phyloP scores from a whole-genome alignment of 495 filamentous ascomycete genomes.

The Xylaria palmicola region DNA sequence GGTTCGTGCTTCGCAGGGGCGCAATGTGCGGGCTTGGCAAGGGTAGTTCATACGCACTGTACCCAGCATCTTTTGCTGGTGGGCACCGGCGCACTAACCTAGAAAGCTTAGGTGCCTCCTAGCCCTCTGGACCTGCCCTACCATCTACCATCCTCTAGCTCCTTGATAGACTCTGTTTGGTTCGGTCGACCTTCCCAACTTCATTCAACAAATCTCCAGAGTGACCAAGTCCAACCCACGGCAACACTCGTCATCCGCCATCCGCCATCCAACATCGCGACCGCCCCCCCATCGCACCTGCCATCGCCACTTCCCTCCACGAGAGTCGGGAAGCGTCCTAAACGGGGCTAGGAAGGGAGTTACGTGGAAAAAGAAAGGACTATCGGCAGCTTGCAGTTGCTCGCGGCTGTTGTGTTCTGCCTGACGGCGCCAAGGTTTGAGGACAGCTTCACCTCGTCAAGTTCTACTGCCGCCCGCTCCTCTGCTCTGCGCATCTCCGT shows the following conservation, averaged over 20 bases:
- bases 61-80: too few relatives aligned
- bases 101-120: too few relatives aligned
- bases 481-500: conserved; percentile 18
- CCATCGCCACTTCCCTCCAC: neutral
- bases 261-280: neutral
- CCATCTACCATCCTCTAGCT: neutral
- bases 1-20: too few relatives aligned
- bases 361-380: conserved; percentile 15
- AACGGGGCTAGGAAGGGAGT: conserved; percentile 6
- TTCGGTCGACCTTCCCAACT: conserved; percentile 9
- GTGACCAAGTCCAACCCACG: neutral
- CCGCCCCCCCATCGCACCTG: neutral
- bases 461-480: conserved; percentile 24
- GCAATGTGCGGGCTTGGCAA: too few relatives aligned
- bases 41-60: too few relatives aligned
- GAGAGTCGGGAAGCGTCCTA: neutral
- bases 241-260: neutral
- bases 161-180: conserved; percentile 3
- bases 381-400: conserved; percentile 22
- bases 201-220: conserved; percentile 9
- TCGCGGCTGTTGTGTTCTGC: conserved; percentile 15
- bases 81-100: too few relatives aligned
- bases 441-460: conserved; percentile 28
- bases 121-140: too few relatives aligned
- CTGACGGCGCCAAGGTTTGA: conserved; percentile 36